A percentile compares a stretch with the other conserved stretches of the same genome.
Evolutionary conservation across 2,329 filamentous ascomycete species (phyloP).

Genomic region (Ophiostoma sp.): DNA sequence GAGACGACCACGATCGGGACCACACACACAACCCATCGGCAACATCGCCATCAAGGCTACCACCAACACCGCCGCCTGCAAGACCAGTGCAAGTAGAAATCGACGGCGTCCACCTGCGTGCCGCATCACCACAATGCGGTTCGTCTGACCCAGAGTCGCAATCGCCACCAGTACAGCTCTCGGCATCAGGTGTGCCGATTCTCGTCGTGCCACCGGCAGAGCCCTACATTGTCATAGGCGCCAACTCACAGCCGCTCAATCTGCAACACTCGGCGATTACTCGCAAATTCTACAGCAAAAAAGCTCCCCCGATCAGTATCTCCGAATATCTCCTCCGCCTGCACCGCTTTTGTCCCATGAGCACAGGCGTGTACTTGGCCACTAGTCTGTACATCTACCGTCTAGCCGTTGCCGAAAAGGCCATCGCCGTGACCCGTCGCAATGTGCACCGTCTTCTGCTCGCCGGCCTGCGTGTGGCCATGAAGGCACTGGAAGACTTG

Average conservation of each 20-base stretch:
- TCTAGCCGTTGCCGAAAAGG: slow-evolving; percentile 68
- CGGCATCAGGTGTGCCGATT: slow-evolving; percentile 27
- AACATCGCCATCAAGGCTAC: slow-evolving; percentile 17
- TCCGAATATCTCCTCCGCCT: slow-evolving; percentile 81
- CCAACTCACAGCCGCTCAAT: slow-evolving; percentile 65
- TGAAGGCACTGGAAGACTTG: slow-evolving; percentile 92
- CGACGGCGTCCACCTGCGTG: slow-evolving; percentile 51
- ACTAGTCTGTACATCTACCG: slow-evolving; percentile 82
- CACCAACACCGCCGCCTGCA: slow-evolving; percentile 26
- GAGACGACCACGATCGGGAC: slow-evolving; percentile 19
- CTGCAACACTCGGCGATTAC: slow-evolving; percentile 81
- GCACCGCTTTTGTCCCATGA: slow-evolving; percentile 89
- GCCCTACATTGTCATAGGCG: slow-evolving; percentile 59
- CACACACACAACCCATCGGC: slow-evolving; percentile 6
- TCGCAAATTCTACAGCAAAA: slow-evolving; percentile 88
- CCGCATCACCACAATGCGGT: slow-evolving; percentile 20
- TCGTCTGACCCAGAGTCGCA: not conserved
- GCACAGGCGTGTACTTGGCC: slow-evolving; percentile 86
- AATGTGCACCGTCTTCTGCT: slow-evolving; percentile 85
- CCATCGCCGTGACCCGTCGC: slow-evolving; percentile 72
- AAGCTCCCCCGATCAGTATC: slow-evolving; percentile 74
- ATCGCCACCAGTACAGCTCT: slow-evolving; percentile 28
- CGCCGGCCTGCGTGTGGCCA: slow-evolving; percentile 77
- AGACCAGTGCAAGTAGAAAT: slow-evolving; percentile 32
- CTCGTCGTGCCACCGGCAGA: slow-evolving; percentile 35